A percentile compares a stretch with the other conserved stretches of the same genome.
These are phyloP conservation scores for Plasmodium berghei DNA, from an alignment of 169 alveolate genomes.

Conservation along the genomic window DNA sequence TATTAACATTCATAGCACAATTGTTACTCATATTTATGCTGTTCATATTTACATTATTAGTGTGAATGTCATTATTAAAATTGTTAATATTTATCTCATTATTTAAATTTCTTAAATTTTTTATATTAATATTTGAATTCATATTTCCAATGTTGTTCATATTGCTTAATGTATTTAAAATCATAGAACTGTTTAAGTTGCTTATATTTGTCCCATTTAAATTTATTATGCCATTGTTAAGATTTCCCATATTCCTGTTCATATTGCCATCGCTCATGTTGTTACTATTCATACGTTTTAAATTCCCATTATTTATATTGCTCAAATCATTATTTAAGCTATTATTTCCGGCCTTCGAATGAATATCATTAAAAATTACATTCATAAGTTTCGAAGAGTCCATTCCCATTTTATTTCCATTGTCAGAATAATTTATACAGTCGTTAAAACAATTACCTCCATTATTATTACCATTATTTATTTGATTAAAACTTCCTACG, in stretches of 20 bases:
- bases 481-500: too few species aligned
- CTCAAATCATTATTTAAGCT: slow-evolving; percentile 28
- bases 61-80: background rate
- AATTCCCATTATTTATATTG: slow-evolving; percentile 2
- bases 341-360: slow-evolving; percentile 3
- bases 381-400: slow-evolving; percentile 25
- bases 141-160: slow-evolving; percentile 1
- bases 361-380: slow-evolving; percentile 17
- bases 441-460: slow-evolving; percentile 17
- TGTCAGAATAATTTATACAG: background rate
- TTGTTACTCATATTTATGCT: slow-evolving; percentile 11
- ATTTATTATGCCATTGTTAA: slow-evolving; percentile 4
- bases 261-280: slow-evolving; percentile 1
- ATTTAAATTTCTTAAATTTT: slow-evolving; percentile 15
- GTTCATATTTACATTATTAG: slow-evolving; percentile 1
- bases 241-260: slow-evolving; percentile 23
- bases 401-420: slow-evolving; percentile 7
- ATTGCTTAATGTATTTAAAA: background rate
- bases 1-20: background rate
- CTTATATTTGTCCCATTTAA: slow-evolving; percentile 2
- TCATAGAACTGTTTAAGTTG: background rate
- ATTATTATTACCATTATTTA: background rate
- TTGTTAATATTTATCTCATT: background rate
- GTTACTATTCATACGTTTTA: background rate
- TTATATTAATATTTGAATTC: background rate